Evolutionary conservation across 2,329 filamentous ascomycete species (phyloP).

Genomic region (Aspergillus pseudotamarii): DNA sequence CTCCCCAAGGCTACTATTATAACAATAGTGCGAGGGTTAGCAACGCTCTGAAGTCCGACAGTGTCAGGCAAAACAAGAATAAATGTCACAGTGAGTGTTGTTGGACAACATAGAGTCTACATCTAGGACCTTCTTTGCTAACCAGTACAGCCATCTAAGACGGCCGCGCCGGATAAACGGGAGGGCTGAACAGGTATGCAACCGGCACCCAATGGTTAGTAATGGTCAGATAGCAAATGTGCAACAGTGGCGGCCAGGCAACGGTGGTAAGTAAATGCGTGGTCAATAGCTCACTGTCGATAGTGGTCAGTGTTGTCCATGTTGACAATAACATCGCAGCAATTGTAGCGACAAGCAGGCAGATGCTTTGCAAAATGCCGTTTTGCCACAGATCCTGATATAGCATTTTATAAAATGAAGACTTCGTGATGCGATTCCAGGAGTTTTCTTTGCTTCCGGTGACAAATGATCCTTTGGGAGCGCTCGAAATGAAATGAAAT

Average conservation of each 20-base stretch:
- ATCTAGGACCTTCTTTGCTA: background rate
- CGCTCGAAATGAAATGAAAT: background rate
- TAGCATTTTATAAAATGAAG: background rate
- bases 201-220: conserved; percentile 26
- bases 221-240: conserved; percentile 22
- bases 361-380: background rate
- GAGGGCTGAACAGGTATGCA: conserved; percentile 23
- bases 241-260: conserved; percentile 28
- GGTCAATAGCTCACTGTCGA: background rate
- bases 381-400: conserved; percentile 1
- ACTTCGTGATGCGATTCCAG: conserved; percentile 2
- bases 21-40: background rate
- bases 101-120: background rate
- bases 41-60: background rate
- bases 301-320: background rate
- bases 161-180: conserved; percentile 13
- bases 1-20: background rate
- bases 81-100: background rate
- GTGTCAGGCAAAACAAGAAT: background rate
- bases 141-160: background rate
- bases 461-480: conserved; percentile 2
- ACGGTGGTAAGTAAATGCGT: conserved; percentile 17
- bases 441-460: conserved; percentile 1
- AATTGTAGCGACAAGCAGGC: background rate
- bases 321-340: background rate